Evolutionary conservation across 169 alveolate genomes (phyloP).

Genomic region (Plasmodium cynomolgi): DNA sequence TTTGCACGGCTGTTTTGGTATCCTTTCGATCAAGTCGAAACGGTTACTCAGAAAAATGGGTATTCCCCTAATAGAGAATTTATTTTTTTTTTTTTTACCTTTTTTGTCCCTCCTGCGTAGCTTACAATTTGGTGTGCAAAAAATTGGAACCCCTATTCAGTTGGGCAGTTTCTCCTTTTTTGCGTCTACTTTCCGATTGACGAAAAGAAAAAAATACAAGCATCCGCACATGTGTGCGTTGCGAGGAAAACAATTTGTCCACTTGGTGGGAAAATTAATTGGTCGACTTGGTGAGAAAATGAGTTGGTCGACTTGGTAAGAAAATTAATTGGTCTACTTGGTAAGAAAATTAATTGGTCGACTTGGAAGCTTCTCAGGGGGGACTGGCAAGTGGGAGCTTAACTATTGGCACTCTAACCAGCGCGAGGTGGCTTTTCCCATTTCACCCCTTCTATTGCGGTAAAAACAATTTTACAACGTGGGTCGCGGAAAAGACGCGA

Average conservation of each 20-base stretch:
- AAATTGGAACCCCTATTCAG: not conserved
- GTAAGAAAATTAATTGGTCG: not conserved
- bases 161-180: not conserved
- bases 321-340: no score
- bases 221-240: not conserved
- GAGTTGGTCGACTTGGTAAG: not conserved
- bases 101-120: not conserved
- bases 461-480: not conserved
- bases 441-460: not conserved
- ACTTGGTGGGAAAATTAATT: not conserved
- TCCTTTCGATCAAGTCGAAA: not conserved
- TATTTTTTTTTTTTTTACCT: not conserved
- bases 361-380: not conserved
- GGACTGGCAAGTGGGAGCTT: not conserved
- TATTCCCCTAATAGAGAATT: not conserved
- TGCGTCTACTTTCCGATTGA: not conserved
- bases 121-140: not conserved
- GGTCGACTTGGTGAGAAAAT: no score
- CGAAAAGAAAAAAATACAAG: not conserved
- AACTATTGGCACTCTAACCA: not conserved
- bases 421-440: not conserved
- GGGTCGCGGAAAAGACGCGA: not conserved
- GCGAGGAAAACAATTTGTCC: not conserved
- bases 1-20: not conserved
- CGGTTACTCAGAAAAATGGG: not conserved